These are phyloP conservation scores for Geotrichum europaeum DNA, from an alignment of 1,139 yeast species.

Conservation along the genomic window DNA sequence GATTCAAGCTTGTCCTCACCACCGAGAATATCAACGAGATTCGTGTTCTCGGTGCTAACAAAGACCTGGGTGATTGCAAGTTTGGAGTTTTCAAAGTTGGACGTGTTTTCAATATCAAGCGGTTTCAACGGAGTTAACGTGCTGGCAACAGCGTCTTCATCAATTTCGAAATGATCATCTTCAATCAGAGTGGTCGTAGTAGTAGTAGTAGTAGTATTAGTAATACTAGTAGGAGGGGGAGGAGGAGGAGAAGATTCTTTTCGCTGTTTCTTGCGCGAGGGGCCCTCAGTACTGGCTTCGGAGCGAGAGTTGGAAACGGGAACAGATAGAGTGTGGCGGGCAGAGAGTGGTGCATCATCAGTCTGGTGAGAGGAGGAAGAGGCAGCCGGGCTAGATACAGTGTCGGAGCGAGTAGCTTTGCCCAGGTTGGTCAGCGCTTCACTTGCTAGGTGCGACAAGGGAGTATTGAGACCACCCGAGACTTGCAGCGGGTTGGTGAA, in stretches of 20 bases:
- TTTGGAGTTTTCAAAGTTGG: conserved; percentile 44
- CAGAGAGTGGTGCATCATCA: conserved; percentile 1
- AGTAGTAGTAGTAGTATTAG: no score
- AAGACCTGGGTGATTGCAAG: conserved; percentile 54
- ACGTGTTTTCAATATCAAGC: conserved; percentile 36
- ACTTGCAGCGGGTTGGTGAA: conserved; percentile 15
- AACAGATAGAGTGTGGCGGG: conserved; percentile 4
- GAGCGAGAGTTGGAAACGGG: conserved; percentile 7
- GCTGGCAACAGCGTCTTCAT: conserved; percentile 25
- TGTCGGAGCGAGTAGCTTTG: conserved; percentile 3
- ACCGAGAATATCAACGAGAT: conserved; percentile 34
- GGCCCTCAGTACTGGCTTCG: background rate
- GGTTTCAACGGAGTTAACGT: conserved; percentile 45
- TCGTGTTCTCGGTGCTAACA: conserved; percentile 42
- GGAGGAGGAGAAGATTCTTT: background rate
- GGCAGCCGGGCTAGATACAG: background rate
- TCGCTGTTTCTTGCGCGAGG: conserved; percentile 7
- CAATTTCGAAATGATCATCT: conserved; percentile 30
- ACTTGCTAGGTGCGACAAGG: conserved; percentile 13
- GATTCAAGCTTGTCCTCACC: conserved; percentile 14
- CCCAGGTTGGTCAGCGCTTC: conserved; percentile 15
- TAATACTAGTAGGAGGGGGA: no score
- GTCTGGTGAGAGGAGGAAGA: conserved; percentile 2
- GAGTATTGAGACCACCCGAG: conserved; percentile 13
- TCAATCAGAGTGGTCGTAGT: background rate